phyloP scores from a whole-genome alignment of 2,329 filamentous ascomycete genomes.

The Colletotrichum sp. region DNA sequence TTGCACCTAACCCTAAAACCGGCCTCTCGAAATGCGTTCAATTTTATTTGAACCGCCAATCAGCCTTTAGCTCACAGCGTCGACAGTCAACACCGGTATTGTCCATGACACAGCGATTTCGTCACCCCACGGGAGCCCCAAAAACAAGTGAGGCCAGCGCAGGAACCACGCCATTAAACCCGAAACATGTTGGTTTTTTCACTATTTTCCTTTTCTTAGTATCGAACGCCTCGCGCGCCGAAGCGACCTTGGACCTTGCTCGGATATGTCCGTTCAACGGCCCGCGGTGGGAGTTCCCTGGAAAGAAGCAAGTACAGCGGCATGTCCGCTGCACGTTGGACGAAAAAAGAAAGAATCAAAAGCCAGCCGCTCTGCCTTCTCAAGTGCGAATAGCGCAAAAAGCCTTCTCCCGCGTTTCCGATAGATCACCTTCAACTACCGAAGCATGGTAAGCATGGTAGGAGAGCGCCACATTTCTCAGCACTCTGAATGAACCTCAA shows the following conservation, averaged over 20 bases:
- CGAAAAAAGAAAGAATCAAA: background rate
- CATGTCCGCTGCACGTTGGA: background rate
- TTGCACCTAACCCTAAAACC: background rate
- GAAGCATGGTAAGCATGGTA: background rate
- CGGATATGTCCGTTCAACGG: constrained; percentile 5
- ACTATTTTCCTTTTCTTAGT: background rate
- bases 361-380: background rate
- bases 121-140: background rate
- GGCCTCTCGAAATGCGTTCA: rapidly evolving
- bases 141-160: background rate
- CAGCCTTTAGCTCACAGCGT: background rate
- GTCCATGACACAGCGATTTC: background rate
- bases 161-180: background rate
- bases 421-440: background rate
- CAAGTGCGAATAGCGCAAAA: background rate
- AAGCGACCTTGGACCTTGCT: background rate
- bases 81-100: background rate
- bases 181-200: background rate
- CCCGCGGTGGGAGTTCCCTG: background rate
- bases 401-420: background rate
- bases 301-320: background rate
- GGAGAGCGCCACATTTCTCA: background rate
- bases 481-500: background rate
- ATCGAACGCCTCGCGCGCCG: background rate
- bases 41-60: background rate